A percentile compares a stretch with the other conserved stretches of the same genome.
phyloP scores from a whole-genome alignment of 2,329 filamentous ascomycete genomes.

The Orbilia quercus region DNA sequence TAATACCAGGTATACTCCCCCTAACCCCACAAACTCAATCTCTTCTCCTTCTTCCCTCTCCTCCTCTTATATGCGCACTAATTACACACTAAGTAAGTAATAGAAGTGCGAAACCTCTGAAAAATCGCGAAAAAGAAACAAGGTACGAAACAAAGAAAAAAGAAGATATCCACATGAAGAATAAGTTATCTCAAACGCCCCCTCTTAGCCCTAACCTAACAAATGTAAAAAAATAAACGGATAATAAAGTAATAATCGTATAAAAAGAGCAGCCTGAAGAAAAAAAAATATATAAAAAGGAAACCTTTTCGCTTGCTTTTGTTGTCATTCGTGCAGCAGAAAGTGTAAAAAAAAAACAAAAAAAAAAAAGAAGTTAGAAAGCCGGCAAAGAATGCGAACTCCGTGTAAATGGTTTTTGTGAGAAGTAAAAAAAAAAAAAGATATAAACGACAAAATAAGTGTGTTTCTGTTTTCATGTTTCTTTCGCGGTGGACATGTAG shows the following conservation, averaged over 20 bases:
- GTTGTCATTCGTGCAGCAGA: too few relatives aligned
- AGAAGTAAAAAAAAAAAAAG: slow-evolving; percentile 29
- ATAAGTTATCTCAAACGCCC: slow-evolving; percentile 51
- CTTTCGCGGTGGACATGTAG: neutral
- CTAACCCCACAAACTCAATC: neutral
- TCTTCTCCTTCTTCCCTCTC: neutral
- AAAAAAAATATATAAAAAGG: too few relatives aligned
- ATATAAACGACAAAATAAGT: neutral
- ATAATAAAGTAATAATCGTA: slow-evolving; percentile 13
- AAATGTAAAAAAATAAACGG: slow-evolving; percentile 11
- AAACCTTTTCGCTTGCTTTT: too few relatives aligned
- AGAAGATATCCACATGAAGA: slow-evolving; percentile 49
- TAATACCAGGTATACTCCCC: neutral
- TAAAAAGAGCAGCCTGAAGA: slow-evolving; percentile 26
- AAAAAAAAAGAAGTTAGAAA: too few relatives aligned
- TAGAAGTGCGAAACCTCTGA: neutral
- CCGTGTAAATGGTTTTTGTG: slow-evolving; percentile 47
- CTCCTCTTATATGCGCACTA: neutral
- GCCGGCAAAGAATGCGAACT: slow-evolving; percentile 31
- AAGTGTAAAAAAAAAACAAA: too few relatives aligned
- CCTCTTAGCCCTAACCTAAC: slow-evolving; percentile 23
- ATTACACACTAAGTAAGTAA: slow-evolving; percentile 28
- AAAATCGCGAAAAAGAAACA: neutral
- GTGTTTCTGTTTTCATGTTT: neutral
- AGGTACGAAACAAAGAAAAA: slow-evolving; percentile 30